Evolutionary conservation across 176 grass and related monocot species (phyloP).

Genomic region (Lolium multiflorum): DNA sequence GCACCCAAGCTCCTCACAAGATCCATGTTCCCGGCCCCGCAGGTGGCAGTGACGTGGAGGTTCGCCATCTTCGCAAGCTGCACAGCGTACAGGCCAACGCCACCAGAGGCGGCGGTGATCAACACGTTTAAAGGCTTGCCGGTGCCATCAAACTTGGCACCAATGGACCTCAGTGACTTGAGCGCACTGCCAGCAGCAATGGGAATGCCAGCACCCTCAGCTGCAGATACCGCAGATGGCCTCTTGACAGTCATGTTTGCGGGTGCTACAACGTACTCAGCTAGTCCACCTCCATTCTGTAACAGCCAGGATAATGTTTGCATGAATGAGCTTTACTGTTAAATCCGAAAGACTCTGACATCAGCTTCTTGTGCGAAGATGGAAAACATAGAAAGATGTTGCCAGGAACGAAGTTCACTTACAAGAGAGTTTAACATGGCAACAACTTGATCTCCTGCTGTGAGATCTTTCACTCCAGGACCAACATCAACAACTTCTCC

Average conservation of each 20-base stretch:
- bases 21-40: constrained; percentile 53
- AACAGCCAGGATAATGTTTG: not conserved
- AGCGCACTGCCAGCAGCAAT: constrained; percentile 51
- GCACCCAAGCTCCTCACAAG: constrained; percentile 67
- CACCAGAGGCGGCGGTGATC: constrained; percentile 55
- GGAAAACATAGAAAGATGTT: not conserved
- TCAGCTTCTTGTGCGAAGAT: not conserved
- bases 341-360: not conserved
- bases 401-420: constrained; percentile 27
- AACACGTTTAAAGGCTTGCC: constrained; percentile 54
- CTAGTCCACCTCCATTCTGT: constrained; percentile 66
- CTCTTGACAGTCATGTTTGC: constrained; percentile 44
- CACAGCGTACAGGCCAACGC: constrained; percentile 8
- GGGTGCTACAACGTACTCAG: constrained; percentile 56
- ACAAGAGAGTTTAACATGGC: constrained; percentile 48
- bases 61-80: constrained; percentile 46
- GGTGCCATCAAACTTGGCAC: constrained; percentile 60
- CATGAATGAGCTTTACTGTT: not conserved
- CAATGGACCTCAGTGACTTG: constrained; percentile 40
- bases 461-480: constrained; percentile 50
- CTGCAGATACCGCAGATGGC: constrained; percentile 2
- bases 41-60: constrained; percentile 69
- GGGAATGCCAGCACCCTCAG: constrained; percentile 8
- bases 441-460: constrained; percentile 68
- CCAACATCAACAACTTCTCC: constrained; percentile 66